Evolutionary conservation across 2,329 filamentous ascomycete genomes (phyloP).

Genomic region (Trichophaea hybrida): DNA sequence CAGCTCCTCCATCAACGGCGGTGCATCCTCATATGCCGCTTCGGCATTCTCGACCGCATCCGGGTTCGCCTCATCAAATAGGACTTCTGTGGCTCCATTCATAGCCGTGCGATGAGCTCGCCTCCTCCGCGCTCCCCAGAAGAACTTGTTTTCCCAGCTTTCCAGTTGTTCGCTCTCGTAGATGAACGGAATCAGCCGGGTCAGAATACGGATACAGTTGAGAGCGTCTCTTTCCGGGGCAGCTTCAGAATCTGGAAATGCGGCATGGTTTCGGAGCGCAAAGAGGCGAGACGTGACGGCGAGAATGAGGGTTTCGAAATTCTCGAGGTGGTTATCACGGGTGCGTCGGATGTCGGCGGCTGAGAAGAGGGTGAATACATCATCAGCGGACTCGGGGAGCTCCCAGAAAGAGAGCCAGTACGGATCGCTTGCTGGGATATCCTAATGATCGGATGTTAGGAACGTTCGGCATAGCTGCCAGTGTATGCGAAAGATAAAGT

Average conservation of each 20-base stretch:
- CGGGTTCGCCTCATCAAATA: slow-evolving; percentile 63
- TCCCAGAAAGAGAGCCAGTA: slow-evolving; percentile 98
- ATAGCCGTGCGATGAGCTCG: slow-evolving; percentile 50
- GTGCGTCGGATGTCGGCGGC: slow-evolving; percentile 76
- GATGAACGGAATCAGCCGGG: slow-evolving; percentile 73
- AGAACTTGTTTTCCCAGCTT: slow-evolving; percentile 82
- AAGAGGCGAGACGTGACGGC: slow-evolving; percentile 72
- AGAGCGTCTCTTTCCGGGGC: slow-evolving; percentile 76
- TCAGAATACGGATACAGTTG: slow-evolving; percentile 87
- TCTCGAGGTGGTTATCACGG: slow-evolving; percentile 68
- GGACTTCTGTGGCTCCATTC: slow-evolving; percentile 54
- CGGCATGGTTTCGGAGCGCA: slow-evolving; percentile 70
- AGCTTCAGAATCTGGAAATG: slow-evolving; percentile 74
- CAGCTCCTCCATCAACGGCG: slow-evolving; percentile 80
- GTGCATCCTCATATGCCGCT: slow-evolving; percentile 63
- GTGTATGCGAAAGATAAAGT: background rate
- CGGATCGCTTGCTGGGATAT: slow-evolving; percentile 72
- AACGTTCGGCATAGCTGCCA: background rate
- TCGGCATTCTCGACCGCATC: slow-evolving; percentile 29
- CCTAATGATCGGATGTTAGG: slow-evolving; percentile 24
- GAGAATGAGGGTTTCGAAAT: slow-evolving; percentile 76
- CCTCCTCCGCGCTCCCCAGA: slow-evolving; percentile 60
- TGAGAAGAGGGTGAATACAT: slow-evolving; percentile 92
- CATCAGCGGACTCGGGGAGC: slow-evolving; percentile 84
- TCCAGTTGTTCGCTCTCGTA: slow-evolving; percentile 78